Conservation (phyloP, 176 grass and related monocot species). For the Sorghum bicolor region Sorghum_bicolor_NCBIv3 NC_012875.2:53417501-53418000, state of each 20-base stretch:
- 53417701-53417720: not conserved
- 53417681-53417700: not conserved
- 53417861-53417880: constrained; percentile 45
- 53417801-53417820: constrained; percentile 23
- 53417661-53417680: not conserved
- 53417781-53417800: constrained; percentile 50
- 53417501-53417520: not conserved
- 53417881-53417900: constrained; percentile 52
- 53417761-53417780: constrained; percentile 54
- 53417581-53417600: constrained; percentile 14
- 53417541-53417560: not conserved
- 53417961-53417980: not conserved
- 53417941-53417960: constrained; percentile 51
- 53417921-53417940: constrained; percentile 73
- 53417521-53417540: not conserved
- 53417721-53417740: not conserved
- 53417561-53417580: not conserved
- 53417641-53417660: not conserved
- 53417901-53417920: constrained; percentile 62
- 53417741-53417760: constrained; percentile 12
- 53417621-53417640: not conserved
- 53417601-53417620: not conserved
- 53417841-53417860: constrained; percentile 63
- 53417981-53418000: not conserved
- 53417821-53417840: constrained; percentile 60